Percentiles rank a stretch among this genome's conserved stretches.
These are phyloP conservation scores for Yarrowia sp. DNA, from an alignment of 805 yeast species.

Conservation along the genomic window DNA sequence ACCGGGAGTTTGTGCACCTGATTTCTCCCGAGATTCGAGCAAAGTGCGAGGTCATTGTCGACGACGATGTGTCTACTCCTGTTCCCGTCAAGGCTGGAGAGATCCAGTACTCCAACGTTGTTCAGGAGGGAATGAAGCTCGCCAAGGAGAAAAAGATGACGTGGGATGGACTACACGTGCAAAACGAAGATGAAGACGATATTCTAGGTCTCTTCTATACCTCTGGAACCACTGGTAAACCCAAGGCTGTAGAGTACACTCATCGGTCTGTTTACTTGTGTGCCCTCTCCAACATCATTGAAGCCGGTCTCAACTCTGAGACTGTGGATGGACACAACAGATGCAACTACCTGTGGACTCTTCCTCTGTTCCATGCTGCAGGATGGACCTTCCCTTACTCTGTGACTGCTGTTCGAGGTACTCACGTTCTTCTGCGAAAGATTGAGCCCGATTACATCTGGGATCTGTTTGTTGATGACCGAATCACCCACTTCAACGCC, in stretches of 20 bases:
- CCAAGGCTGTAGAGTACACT: conserved; percentile 43
- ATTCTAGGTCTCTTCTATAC: conserved; percentile 37
- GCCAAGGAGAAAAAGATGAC: conserved; percentile 19
- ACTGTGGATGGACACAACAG: conserved; percentile 34
- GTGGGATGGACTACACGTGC: conserved; percentile 33
- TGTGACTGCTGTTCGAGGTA: conserved; percentile 42
- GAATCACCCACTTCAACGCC: conserved; percentile 40
- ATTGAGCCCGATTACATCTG: conserved; percentile 39
- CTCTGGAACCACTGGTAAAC: conserved; percentile 42
- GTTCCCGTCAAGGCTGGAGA: background rate
- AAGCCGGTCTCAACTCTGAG: conserved; percentile 37
- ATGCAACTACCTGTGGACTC: conserved; percentile 41
- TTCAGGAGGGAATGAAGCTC: conserved; percentile 29
- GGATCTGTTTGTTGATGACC: conserved; percentile 35
- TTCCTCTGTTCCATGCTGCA: conserved; percentile 42
- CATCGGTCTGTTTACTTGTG: conserved; percentile 40
- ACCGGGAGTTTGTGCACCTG: conserved; percentile 35
- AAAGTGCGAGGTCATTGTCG: conserved; percentile 30
- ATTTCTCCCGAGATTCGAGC: conserved; percentile 26
- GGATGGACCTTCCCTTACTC: conserved; percentile 43
- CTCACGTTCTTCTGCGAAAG: conserved; percentile 40
- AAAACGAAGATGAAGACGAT: conserved; percentile 33
- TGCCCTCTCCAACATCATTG: conserved; percentile 38
- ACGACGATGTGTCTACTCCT: conserved; percentile 28
- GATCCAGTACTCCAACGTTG: conserved; percentile 30